Percentiles rank a stretch among this genome's conserved stretches.
Evolutionary conservation across 352 stramenopile species (phyloP).

Genomic region (Elongisporangium senticosum): DNA sequence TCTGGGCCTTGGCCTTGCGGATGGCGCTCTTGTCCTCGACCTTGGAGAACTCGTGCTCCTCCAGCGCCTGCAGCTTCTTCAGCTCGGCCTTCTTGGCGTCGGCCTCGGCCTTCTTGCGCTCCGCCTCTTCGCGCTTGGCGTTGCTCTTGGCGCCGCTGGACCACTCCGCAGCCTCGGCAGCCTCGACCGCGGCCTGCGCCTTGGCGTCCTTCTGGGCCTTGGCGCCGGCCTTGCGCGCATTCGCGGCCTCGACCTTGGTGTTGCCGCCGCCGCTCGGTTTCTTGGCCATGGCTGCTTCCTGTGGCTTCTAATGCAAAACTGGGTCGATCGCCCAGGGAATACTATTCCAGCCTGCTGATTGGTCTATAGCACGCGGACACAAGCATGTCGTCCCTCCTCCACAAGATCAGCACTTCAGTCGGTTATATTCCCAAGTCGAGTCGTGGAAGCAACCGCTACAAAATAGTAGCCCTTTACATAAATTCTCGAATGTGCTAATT

Average conservation of each 20-base stretch:
- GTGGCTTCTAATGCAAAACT: background rate
- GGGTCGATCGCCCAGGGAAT: background rate
- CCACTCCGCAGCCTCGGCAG: conserved; percentile 49
- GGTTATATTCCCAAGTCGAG: background rate
- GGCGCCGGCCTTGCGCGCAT: conserved; percentile 57
- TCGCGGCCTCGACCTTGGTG: conserved; percentile 71
- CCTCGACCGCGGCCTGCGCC: conserved; percentile 34
- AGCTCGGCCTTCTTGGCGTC: conserved; percentile 59
- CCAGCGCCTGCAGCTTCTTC: conserved; percentile 58
- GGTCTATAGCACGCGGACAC: background rate
- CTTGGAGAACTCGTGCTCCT: conserved; percentile 46
- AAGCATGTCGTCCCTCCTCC: background rate
- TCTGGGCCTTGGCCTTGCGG: conserved; percentile 53
- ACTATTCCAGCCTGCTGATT: background rate
- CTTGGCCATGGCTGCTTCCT: conserved; percentile 20
- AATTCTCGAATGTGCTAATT: background rate
- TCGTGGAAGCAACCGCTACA: background rate
- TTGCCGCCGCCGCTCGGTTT: conserved; percentile 47
- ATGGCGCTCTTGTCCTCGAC: conserved; percentile 57
- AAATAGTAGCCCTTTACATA: background rate
- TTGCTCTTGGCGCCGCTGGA: conserved; percentile 59
- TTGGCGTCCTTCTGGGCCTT: conserved; percentile 55
- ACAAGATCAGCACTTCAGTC: background rate
- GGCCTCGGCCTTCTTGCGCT: conserved; percentile 52
- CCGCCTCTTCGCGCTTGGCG: conserved; percentile 49